Percentiles rank a stretch among this genome's conserved stretches.
These are phyloP conservation scores for Hypomyces perniciosus DNA, from an alignment of 2,329 filamentous ascomycete species.

Conservation along the genomic window DNA sequence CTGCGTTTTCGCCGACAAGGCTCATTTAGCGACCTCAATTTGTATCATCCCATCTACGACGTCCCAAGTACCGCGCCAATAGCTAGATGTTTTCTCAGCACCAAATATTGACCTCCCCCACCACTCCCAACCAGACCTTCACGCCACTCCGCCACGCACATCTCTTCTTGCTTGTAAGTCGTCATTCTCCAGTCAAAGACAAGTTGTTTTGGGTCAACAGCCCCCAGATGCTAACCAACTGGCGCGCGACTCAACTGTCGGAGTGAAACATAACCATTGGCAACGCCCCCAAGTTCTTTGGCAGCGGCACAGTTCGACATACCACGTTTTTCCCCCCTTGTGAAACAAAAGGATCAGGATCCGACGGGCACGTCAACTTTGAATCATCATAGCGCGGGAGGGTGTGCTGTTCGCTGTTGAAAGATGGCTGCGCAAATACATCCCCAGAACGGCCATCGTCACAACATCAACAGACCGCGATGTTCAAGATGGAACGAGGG, in stretches of 20 bases:
- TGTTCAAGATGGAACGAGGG: neutral
- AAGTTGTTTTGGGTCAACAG: neutral
- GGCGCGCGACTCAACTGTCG: neutral
- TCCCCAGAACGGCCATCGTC: neutral
- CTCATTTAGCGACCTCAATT: neutral
- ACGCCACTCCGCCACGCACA: neutral
- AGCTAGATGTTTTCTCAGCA: neutral
- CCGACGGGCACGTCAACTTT: slow-evolving; percentile 12
- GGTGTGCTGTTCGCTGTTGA: slow-evolving; percentile 4
- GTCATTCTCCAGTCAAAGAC: neutral
- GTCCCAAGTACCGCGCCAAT: slow-evolving; percentile 1
- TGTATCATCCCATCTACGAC: neutral
- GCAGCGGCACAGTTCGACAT: neutral
- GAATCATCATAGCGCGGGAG: slow-evolving; percentile 9
- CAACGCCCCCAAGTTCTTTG: neutral
- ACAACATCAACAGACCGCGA: neutral
- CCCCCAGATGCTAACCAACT: neutral
- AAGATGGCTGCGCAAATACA: neutral
- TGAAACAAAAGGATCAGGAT: slow-evolving; percentile 9
- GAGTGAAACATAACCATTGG: neutral
- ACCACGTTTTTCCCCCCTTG: slow-evolving; percentile 7
- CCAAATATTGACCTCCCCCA: neutral
- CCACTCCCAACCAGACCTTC: neutral
- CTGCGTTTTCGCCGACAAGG: neutral
- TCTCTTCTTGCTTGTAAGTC: neutral